Evolutionary conservation across 805 yeast species (phyloP).

Genomic region (Starmerella lactis-condensi): DNA sequence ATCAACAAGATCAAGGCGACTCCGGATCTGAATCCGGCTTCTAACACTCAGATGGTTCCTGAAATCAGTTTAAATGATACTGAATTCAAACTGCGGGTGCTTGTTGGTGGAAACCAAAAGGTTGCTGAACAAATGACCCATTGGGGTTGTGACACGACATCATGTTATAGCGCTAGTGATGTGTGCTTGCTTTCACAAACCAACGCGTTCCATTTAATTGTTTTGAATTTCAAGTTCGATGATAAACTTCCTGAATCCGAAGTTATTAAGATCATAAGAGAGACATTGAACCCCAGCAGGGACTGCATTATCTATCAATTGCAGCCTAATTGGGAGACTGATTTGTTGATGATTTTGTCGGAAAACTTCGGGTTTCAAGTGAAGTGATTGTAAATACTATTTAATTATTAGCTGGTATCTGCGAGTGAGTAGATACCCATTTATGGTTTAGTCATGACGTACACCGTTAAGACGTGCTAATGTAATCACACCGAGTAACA

Average conservation of each 20-base stretch:
- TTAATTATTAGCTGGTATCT: no score
- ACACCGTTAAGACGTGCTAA: no score
- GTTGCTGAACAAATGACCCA: slow-evolving; percentile 43
- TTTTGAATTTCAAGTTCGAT: slow-evolving; percentile 30
- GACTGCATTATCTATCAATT: no score
- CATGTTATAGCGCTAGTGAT: slow-evolving; percentile 66
- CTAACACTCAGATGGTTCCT: slow-evolving; percentile 10
- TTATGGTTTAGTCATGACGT: no score
- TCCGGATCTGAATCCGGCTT: slow-evolving; percentile 13
- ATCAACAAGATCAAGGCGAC: slow-evolving; percentile 46
- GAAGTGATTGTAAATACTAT: no score
- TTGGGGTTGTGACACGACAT: slow-evolving; percentile 62
- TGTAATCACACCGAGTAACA: no score
- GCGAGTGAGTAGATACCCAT: no score
- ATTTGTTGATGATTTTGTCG: no score
- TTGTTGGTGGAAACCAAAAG: slow-evolving; percentile 64
- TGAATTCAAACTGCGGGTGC: slow-evolving; percentile 27
- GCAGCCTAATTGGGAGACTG: no score
- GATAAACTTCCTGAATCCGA: slow-evolving; percentile 9
- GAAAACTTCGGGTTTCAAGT: no score
- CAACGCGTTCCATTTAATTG: slow-evolving; percentile 58
- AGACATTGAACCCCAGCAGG: slow-evolving; percentile 63
- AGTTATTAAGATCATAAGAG: slow-evolving; percentile 32
- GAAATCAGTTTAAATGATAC: neutral
- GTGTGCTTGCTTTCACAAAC: slow-evolving; percentile 28